Evolutionary conservation across 352 stramenopile species (phyloP), one percentile per base, ranked within the genome.

Genomic region (Lagenidium giganteum): DNA sequence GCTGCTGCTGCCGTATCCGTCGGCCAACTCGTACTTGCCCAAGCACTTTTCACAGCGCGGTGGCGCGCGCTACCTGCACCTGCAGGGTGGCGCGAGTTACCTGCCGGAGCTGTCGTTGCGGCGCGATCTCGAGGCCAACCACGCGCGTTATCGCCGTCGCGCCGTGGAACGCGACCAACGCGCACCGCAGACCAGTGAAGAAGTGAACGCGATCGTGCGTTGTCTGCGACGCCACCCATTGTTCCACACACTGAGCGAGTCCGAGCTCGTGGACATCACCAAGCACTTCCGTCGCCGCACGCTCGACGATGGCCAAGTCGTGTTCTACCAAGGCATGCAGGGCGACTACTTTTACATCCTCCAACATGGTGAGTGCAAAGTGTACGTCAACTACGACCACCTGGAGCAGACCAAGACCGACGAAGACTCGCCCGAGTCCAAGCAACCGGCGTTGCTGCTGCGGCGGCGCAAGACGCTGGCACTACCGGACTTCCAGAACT

Each of bases 261-360:
- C 74, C 23, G 68, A 92, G 42, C 55, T 93, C 2, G 42, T 82
- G 8, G 42, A 41, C 5, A 61, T 87, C 28, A 69, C 75, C 11
- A 67, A 42, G 11, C 55, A 74, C 6, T 92, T 90, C 32, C 76
- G 74, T 11, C 72, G 75, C 17, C 70, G 71, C 5, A 58, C 64
- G 14, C 33, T 89, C 17, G 39, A 56, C 1, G 59, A 75, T 9
- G 71, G 76, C n/a, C 74, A 93, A 35, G 74, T 90, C 1, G 77
- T 91, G 14, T 94, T 94, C 44, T 90, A 90, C 46, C 83, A 94
- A 48, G 83, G 83, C n/a, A 60, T 54, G 8, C 46, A 63, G 0
- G 80, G 83, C 11, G 78, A 89, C 35, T 88, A 57, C 42, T 94
- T 94, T 33, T 91, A 90, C 48, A 83, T 94, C 43, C 59, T 94